Evolutionary conservation across 2,329 filamentous ascomycete species (phyloP).

Genomic region (Bipolaris gigantea): DNA sequence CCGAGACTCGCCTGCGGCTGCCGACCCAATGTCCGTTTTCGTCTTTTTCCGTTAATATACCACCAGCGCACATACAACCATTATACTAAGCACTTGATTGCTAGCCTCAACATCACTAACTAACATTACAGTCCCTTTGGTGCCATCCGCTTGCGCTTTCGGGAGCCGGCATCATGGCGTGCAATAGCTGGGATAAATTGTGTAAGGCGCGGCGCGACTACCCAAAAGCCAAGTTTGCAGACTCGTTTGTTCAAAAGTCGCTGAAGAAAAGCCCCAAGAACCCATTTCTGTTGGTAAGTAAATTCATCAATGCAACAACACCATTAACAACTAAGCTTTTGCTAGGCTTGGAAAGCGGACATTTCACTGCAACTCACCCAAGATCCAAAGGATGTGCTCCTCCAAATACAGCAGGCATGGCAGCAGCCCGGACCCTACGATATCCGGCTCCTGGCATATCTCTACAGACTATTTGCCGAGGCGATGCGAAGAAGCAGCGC

Average conservation of each 20-base stretch:
- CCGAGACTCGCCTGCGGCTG: constrained; percentile 18
- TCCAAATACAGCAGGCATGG: constrained; percentile 21
- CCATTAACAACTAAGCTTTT: constrained; percentile 2
- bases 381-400: constrained; percentile 11
- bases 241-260: constrained; percentile 36
- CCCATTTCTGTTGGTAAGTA: constrained; percentile 38
- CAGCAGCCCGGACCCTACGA: constrained; percentile 32
- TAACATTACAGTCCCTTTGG: background rate
- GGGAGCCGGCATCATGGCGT: constrained; percentile 30
- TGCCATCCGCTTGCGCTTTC: background rate
- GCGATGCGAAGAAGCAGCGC: constrained; percentile 15
- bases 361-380: constrained; percentile 24
- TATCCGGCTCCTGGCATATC: constrained; percentile 28
- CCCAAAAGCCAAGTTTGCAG: constrained; percentile 41
- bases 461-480: constrained; percentile 31
- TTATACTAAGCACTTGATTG: constrained; percentile 9
- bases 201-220: constrained; percentile 37
- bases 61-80: constrained; percentile 11
- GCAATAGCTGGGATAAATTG: constrained; percentile 41
- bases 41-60: constrained; percentile 16
- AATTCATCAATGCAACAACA: background rate
- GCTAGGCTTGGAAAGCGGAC: constrained; percentile 40
- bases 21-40: constrained; percentile 10
- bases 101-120: constrained; percentile 4
- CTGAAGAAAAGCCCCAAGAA: constrained; percentile 43